Evolutionary conservation across 768 basidiomycete genomes (phyloP).

Genomic region (Rhizopogon sp.): DNA sequence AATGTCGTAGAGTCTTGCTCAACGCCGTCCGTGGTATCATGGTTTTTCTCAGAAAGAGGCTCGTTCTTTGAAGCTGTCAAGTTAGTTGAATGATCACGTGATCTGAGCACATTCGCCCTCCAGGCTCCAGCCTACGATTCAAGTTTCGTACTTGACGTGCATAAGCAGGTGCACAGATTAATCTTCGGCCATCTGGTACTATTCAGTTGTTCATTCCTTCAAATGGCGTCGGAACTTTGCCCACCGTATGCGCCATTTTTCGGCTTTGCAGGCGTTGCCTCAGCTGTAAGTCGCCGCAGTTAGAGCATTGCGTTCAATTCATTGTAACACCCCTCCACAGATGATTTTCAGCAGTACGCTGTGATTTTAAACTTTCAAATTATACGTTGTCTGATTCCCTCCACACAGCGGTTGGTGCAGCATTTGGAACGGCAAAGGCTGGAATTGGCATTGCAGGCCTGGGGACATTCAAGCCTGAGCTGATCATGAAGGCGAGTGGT

Average conservation of each 20-base stretch:
- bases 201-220: background rate
- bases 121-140: background rate
- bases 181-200: background rate
- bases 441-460: constrained; percentile 97
- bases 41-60: too few species aligned
- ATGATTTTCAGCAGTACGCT: constrained; percentile 94
- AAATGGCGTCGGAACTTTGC: constrained; percentile 56
- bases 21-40: constrained; percentile 15
- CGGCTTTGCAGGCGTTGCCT: constrained; percentile 95
- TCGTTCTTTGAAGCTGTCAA: too few species aligned
- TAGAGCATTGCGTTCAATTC: background rate
- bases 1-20: constrained; percentile 27
- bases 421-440: constrained; percentile 93
- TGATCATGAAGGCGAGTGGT: constrained; percentile 88
- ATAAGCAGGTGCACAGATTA: background rate
- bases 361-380: constrained; percentile 3
- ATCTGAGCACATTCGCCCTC: background rate
- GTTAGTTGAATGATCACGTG: background rate
- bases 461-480: constrained; percentile 89
- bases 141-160: background rate
- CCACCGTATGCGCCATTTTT: constrained; percentile 98
- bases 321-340: constrained; percentile 34
- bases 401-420: constrained; percentile 84
- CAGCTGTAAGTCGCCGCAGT: constrained; percentile 57
- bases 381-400: constrained; percentile 1